Base-by-base conservation (phyloP, 768 basidiomycete species). In the Podaxis carcinomalis region DNA sequence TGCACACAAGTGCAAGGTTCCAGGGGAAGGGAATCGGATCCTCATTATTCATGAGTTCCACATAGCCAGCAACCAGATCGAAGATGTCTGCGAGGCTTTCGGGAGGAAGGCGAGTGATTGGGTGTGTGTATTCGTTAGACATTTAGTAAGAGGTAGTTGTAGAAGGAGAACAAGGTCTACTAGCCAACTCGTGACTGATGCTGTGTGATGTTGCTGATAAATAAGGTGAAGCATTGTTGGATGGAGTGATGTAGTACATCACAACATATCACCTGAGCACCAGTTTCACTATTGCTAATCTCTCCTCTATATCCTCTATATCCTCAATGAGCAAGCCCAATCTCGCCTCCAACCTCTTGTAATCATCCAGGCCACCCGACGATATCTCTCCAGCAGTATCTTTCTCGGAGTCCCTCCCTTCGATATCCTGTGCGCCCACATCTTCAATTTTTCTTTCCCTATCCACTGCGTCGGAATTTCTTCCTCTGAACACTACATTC, bases 11-110 rank as follows among this genome's bases (percentile, higher is more conserved):
- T 1, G 51, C 40, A 16, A 59, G 40, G 2, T 13, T 35, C 59
- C 59, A 59, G 27, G 51, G 59, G 51, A 47, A 25, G 5, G 40
- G n/a, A 21, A 21, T 21, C 14, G 13, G 27, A 2, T 10, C 23
- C 23, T 1, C 2, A 23, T 1, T 2, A 23, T 23, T 23, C 23
- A 23, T 23, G 16, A 59, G 59, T 35, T 59, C 10, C 5, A 53
- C 25, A 6, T 32, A 21, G 19, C n/a, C 28, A 11, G 27, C 2
- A 1, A 4, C n/a, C 1, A 42, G 25, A 27, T 27, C n/a, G 10
- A 59, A 53, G 11, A 59, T 47, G n/a, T 59, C 51, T 19, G 11
- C 51, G 19, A 59, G 40, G 11, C 4, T 53, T 23, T 59, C 59
- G 21, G 40, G 40, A 44, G 59, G 51, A 23, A 59, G 59, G n/a